Evolutionary conservation across 441 rosid species (phyloP).

Genomic region (Adansonia madagascariensis): DNA sequence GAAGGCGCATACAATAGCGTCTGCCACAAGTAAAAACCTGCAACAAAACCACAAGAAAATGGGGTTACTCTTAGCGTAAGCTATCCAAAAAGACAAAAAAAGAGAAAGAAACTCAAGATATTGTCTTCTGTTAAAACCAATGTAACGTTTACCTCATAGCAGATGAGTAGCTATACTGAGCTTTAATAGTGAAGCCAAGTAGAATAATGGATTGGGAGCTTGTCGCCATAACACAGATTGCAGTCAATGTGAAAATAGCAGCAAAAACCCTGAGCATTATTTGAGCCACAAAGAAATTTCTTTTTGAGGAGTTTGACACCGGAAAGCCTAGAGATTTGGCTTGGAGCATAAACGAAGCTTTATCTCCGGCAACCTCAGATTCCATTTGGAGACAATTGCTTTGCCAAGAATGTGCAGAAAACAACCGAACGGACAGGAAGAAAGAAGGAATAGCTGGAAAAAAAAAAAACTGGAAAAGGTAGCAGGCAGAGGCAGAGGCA

Average conservation of each 20-base stretch:
- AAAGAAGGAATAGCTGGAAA: neutral
- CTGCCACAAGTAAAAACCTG: conserved; percentile 56
- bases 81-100: neutral
- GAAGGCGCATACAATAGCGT: conserved; percentile 43
- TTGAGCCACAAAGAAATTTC: conserved; percentile 41
- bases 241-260: conserved; percentile 40
- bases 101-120: neutral
- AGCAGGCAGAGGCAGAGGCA: neutral
- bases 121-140: neutral
- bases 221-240: conserved; percentile 46
- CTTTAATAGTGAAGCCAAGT: conserved; percentile 35
- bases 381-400: conserved; percentile 23
- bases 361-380: conserved; percentile 23
- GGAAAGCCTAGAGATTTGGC: conserved; percentile 20
- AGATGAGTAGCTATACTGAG: conserved; percentile 47
- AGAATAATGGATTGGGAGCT: conserved; percentile 33
- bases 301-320: neutral
- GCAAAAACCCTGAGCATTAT: conserved; percentile 45
- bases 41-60: neutral
- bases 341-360: conserved; percentile 12
- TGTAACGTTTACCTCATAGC: conserved; percentile 44
- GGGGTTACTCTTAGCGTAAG: neutral
- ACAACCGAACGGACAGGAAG: neutral
- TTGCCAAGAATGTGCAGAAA: conserved; percentile 1
- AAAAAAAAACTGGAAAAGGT: neutral